Conservation (phyloP, 1,284 basidiomycete genomes). For the Peniophora sp. region DNA sequence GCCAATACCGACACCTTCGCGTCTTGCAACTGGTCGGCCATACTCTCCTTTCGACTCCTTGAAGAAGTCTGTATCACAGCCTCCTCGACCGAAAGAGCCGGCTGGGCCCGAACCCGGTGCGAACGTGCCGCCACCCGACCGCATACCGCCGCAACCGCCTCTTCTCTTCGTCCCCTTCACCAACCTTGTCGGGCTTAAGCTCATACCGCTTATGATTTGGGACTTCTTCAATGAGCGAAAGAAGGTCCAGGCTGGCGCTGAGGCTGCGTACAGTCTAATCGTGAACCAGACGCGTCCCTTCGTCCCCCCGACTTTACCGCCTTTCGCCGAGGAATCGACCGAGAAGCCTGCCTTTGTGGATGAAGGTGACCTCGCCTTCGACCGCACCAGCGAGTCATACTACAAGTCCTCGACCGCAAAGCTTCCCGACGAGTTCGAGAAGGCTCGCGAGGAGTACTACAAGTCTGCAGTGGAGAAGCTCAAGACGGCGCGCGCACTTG, state of each 20-base stretch:
- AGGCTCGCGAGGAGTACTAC: constrained; percentile 75
- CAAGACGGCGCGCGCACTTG: constrained; percentile 69
- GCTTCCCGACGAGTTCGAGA: constrained; percentile 56
- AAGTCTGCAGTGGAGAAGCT: constrained; percentile 62
- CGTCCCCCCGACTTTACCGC: constrained; percentile 25
- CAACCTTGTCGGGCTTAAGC: constrained; percentile 80
- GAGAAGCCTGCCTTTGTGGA: constrained; percentile 13
- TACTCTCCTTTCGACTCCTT: constrained; percentile 32
- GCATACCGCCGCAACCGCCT: constrained; percentile 74
- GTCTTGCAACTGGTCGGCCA: constrained; percentile 29
- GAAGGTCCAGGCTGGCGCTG: constrained; percentile 71
- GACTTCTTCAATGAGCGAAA: constrained; percentile 90
- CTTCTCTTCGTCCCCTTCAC: constrained; percentile 84
- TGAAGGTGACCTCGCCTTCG: constrained; percentile 68
- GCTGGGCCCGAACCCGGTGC: constrained; percentile 10
- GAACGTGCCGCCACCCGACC: constrained; percentile 37
- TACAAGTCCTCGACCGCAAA: constrained; percentile 60
- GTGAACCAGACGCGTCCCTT: constrained; percentile 62
- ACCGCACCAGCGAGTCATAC: constrained; percentile 55
- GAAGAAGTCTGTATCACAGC: constrained; percentile 7
- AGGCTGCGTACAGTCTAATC: constrained; percentile 76
- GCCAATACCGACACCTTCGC: constrained; percentile 31
- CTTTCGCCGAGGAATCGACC: constrained; percentile 8
- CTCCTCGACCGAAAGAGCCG: constrained; percentile 14
- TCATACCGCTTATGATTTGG: constrained; percentile 86